A percentile compares a stretch with the other conserved stretches of the same genome.
phyloP scores from a whole-genome alignment of 1,139 yeast genomes.

The Yamadazyma taylorii region DNA sequence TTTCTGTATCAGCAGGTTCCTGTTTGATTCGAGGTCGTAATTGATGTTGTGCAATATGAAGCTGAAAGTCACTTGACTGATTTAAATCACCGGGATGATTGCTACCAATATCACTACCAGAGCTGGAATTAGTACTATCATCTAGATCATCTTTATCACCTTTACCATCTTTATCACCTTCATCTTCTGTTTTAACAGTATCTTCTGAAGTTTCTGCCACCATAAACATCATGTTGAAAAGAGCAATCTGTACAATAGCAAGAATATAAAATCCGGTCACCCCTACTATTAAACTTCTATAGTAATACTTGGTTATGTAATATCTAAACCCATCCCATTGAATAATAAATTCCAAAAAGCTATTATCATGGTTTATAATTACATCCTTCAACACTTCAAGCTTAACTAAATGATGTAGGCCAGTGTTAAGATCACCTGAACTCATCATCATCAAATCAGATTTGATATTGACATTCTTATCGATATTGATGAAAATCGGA shows the following conservation, averaged over 20 bases:
- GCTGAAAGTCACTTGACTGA: not conserved
- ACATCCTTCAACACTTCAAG: not conserved
- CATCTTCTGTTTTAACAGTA: slow-evolving; percentile 4
- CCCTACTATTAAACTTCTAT: slow-evolving; percentile 50
- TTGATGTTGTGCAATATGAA: not conserved
- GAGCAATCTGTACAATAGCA: slow-evolving; percentile 22
- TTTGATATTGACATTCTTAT: slow-evolving; percentile 16
- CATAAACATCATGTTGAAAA: not conserved
- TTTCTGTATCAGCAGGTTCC: not conserved
- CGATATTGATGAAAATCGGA: slow-evolving; percentile 30
- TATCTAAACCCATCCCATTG: slow-evolving; percentile 60
- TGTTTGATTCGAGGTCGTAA: not conserved
- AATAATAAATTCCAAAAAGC: slow-evolving; percentile 21
- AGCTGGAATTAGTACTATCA: not conserved
- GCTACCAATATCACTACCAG: not conserved
- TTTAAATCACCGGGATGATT: not conserved
- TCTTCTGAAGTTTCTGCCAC: too few species aligned
- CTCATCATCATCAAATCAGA: slow-evolving; percentile 8
- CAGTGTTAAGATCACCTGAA: slow-evolving; percentile 4
- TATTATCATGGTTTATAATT: slow-evolving; percentile 14
- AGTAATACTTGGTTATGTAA: slow-evolving; percentile 52
- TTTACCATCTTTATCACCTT: slow-evolving; percentile 5
- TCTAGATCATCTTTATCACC: slow-evolving; percentile 2
- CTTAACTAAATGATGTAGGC: not conserved
- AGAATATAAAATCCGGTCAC: slow-evolving; percentile 48